phyloP scores from a whole-genome alignment of 2,329 filamentous ascomycete genomes.

The Pseudogymnoascus sp. region DNA sequence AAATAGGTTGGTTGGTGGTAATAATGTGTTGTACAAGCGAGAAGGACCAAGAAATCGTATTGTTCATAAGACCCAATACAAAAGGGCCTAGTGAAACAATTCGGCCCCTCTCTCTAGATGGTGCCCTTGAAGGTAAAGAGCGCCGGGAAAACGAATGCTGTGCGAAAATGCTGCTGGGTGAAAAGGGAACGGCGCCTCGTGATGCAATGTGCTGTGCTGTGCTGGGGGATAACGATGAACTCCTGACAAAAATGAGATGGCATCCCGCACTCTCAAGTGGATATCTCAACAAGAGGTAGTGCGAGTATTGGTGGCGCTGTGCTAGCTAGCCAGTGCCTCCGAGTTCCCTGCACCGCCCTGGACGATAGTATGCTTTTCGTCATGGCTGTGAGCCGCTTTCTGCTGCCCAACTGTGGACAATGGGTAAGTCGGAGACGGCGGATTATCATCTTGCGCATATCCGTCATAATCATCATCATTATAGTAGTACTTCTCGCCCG shows the following conservation, averaged over 20 bases:
- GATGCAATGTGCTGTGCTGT: constrained; percentile 2
- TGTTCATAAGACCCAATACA: not conserved
- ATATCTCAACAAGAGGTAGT: constrained; percentile 3
- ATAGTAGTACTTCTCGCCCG: constrained; percentile 39
- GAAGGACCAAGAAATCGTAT: not conserved
- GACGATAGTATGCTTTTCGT: constrained; percentile 32
- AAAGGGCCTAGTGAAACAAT: not conserved
- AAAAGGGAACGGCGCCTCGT: not conserved
- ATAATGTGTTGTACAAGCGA: constrained; percentile 3
- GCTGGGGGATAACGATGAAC: constrained; percentile 3
- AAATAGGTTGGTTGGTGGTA: constrained; percentile 1
- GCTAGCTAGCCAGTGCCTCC: constrained; percentile 2
- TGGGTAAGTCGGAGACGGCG: constrained; percentile 27
- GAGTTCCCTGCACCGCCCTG: constrained; percentile 36
- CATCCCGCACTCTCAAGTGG: not conserved
- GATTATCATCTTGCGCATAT: constrained; percentile 20
- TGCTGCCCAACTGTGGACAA: constrained; percentile 28
- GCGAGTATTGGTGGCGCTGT: not conserved
- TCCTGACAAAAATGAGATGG: constrained; percentile 6
- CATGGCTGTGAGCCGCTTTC: constrained; percentile 26
- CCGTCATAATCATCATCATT: constrained; percentile 40
- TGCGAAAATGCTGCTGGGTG: not conserved
- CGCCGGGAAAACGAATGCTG: not conserved
- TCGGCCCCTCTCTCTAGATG: not conserved
- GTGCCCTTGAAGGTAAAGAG: not conserved